These are phyloP conservation scores for Quercus engelmannii DNA, from an alignment of 306 rosid genomes.

Conservation along the genomic window DNA sequence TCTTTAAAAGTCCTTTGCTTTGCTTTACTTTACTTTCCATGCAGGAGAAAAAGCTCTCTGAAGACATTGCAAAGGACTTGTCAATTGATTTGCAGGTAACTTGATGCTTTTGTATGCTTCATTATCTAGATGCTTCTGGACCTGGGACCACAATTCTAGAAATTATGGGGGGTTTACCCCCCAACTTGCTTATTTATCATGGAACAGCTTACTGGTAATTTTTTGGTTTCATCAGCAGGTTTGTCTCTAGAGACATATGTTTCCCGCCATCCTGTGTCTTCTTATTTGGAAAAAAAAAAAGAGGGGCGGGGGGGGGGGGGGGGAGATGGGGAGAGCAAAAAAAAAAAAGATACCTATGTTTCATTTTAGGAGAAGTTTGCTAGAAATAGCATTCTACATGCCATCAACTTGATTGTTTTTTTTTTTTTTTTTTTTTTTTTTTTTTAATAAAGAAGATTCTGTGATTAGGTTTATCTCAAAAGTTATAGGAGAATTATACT, in stretches of 20 bases:
- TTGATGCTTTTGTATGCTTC: slow-evolving; percentile 4
- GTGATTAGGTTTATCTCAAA: too few relatives aligned
- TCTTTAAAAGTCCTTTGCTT: slow-evolving; percentile 9
- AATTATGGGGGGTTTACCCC: background rate
- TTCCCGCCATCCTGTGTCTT: background rate
- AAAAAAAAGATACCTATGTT: background rate
- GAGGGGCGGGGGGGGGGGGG: too few relatives aligned
- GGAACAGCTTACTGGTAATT: background rate
- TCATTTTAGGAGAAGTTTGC: background rate
- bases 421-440: too few relatives aligned
- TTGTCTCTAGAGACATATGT: background rate
- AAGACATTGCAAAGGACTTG: slow-evolving; percentile 81
- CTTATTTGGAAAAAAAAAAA: background rate
- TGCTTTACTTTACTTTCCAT: slow-evolving; percentile 12
- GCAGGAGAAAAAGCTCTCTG: slow-evolving; percentile 90
- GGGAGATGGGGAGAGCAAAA: too few relatives aligned
- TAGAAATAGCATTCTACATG: background rate
- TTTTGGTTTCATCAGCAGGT: background rate
- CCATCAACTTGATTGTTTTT: background rate
- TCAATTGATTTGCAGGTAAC: slow-evolving; percentile 93
- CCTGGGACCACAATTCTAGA: background rate
- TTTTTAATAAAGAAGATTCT: too few relatives aligned
- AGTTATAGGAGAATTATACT: too few relatives aligned
- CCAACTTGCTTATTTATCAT: background rate
- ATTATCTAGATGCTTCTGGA: background rate